phyloP scores from a whole-genome alignment of 2,329 filamentous ascomycete species.

The Colletotrichum sp. region DNA sequence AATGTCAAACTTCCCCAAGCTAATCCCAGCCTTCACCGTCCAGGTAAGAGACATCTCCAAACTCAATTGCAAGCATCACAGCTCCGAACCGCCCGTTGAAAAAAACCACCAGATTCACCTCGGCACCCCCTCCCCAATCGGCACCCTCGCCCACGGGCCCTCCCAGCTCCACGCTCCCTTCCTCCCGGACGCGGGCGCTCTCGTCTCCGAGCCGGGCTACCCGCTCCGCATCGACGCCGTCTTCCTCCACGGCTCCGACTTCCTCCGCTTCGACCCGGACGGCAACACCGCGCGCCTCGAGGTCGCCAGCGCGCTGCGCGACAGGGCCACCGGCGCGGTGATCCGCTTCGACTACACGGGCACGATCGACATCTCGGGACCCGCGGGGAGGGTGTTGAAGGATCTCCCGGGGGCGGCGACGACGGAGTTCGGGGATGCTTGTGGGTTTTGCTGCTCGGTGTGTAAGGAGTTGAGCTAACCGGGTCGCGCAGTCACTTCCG shows the following conservation, averaged over 20 bases:
- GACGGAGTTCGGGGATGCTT: constrained; percentile 41
- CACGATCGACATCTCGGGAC: constrained; percentile 36
- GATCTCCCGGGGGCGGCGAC: constrained; percentile 37
- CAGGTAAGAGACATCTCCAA: constrained; percentile 27
- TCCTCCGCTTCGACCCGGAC: constrained; percentile 41
- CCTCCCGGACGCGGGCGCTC: constrained; percentile 30
- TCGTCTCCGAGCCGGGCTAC: constrained; percentile 40
- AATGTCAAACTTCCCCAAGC: constrained; percentile 38
- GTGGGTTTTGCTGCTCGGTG: constrained; percentile 31
- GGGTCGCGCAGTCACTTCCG: constrained; percentile 36
- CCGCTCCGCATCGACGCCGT: constrained; percentile 37
- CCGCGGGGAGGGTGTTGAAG: constrained; percentile 36
- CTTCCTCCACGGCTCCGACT: constrained; percentile 44
- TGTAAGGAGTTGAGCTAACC: background rate
- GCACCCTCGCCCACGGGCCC: constrained; percentile 31
- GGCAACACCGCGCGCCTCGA: constrained; percentile 41
- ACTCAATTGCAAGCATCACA: background rate
- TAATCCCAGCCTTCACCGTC: constrained; percentile 42
- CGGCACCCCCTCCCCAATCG: constrained; percentile 26
- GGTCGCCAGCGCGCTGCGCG: constrained; percentile 38
- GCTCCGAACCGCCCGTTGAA: background rate
- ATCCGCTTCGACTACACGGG: constrained; percentile 43
- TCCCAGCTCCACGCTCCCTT: constrained; percentile 39
- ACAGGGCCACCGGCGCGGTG: constrained; percentile 33
- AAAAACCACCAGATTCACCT: constrained; percentile 33